Conservation (phyloP, 768 basidiomycete genomes). For the Suillus clintonianus region DNA sequence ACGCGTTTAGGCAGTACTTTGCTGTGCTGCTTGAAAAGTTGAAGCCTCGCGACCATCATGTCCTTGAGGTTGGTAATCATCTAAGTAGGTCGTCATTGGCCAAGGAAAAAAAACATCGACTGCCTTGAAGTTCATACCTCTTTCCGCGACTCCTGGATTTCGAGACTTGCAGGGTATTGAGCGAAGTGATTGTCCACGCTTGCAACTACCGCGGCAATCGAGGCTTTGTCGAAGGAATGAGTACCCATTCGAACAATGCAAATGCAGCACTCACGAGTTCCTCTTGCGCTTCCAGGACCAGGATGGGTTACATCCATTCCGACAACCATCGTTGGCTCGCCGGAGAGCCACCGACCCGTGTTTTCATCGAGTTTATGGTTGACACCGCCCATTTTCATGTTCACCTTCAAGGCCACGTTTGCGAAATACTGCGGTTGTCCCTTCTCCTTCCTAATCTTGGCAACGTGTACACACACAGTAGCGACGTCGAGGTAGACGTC, state of each 20-base stretch:
- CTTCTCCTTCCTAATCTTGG: slow-evolving; percentile 69
- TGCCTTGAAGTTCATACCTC: slow-evolving; percentile 49
- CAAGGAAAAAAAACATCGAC: slow-evolving; percentile 3
- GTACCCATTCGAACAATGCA: background rate
- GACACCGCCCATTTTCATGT: slow-evolving; percentile 56
- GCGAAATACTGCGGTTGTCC: slow-evolving; percentile 57
- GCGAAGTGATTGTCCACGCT: slow-evolving; percentile 45
- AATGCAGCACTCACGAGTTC: slow-evolving; percentile 37
- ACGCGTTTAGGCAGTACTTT: slow-evolving; percentile 43
- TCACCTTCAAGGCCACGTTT: slow-evolving; percentile 56
- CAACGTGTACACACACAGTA: slow-evolving; percentile 73
- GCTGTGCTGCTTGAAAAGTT: slow-evolving; percentile 39
- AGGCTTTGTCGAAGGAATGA: slow-evolving; percentile 29
- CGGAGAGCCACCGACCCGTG: slow-evolving; percentile 40
- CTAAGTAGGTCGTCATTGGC: slow-evolving; percentile 13
- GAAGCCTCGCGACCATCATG: slow-evolving; percentile 52
- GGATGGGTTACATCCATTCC: slow-evolving; percentile 78
- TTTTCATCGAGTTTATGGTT: slow-evolving; percentile 47
- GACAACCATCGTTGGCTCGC: slow-evolving; percentile 51
- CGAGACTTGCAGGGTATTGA: slow-evolving; percentile 52
- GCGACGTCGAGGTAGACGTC: slow-evolving; percentile 51
- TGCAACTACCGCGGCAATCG: slow-evolving; percentile 56
- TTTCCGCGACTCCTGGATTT: slow-evolving; percentile 61
- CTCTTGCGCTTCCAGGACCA: slow-evolving; percentile 64
- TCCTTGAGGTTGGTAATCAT: slow-evolving; percentile 50